A percentile compares a stretch with the other conserved stretches of the same genome.
Conservation (phyloP, 805 yeast species). For the Nakazawaea ernobii region DNA sequence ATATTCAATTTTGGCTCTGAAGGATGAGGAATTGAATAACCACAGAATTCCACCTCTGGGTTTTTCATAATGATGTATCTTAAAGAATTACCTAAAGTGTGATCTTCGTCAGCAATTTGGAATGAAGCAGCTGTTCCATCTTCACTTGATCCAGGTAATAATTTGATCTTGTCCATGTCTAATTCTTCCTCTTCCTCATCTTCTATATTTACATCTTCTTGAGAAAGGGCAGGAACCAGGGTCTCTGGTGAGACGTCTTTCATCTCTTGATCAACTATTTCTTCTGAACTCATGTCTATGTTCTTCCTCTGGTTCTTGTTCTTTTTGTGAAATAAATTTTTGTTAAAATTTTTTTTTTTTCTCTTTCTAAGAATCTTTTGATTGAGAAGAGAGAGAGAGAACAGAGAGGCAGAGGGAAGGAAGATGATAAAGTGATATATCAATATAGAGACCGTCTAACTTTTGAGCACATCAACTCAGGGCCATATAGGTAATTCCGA, state of each 20-base stretch:
- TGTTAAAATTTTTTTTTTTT: neutral
- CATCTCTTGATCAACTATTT: constrained; percentile 6
- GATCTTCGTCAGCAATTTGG: constrained; percentile 91
- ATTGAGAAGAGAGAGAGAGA: no score
- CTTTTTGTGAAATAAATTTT: neutral
- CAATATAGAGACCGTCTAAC: no score
- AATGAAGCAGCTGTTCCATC: constrained; percentile 95
- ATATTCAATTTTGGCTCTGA: constrained; percentile 85
- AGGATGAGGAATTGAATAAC: constrained; percentile 98
- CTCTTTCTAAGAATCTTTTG: no score
- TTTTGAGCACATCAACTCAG: no score
- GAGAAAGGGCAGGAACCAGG: constrained; percentile 1
- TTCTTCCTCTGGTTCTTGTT: neutral
- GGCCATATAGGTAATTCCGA: no score
- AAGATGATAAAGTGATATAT: no score
- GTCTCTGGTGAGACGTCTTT: constrained; percentile 7
- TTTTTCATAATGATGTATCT: constrained; percentile 95
- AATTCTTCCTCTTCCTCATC: constrained; percentile 37
- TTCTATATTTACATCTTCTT: constrained; percentile 17
- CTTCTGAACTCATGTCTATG: neutral
- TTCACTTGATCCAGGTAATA: constrained; percentile 82
- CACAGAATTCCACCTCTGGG: constrained; percentile 97
- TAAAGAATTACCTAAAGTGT: constrained; percentile 90
- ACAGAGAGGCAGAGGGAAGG: no score
- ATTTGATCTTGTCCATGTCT: constrained; percentile 52